Evolutionary conservation across 2,329 filamentous ascomycete species (phyloP).

Genomic region (Aureobasidium sp.): DNA sequence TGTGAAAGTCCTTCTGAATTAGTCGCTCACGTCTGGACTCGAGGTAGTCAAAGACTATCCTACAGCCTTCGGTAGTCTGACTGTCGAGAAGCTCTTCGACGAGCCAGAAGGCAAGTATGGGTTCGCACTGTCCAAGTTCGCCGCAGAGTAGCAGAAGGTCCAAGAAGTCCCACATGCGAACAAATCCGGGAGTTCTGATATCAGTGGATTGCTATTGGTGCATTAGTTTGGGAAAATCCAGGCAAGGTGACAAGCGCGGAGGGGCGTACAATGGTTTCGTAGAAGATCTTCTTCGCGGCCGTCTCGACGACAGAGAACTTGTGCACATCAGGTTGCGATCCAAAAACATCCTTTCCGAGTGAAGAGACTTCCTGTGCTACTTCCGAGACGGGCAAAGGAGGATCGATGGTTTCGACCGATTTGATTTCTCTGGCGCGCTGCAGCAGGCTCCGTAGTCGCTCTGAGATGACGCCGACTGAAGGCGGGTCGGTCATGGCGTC

Average conservation of each 20-base stretch:
- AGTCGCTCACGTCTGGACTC: slow-evolving; percentile 88
- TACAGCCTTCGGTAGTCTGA: slow-evolving; percentile 87
- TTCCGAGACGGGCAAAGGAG: slow-evolving; percentile 37
- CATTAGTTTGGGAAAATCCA: slow-evolving; percentile 20
- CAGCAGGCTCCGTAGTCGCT: slow-evolving; percentile 35
- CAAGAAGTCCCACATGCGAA: slow-evolving; percentile 85
- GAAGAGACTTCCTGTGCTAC: slow-evolving; percentile 26
- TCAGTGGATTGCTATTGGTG: slow-evolving; percentile 58
- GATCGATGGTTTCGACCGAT: slow-evolving; percentile 35
- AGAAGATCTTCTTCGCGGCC: slow-evolving; percentile 74
- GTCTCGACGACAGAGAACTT: slow-evolving; percentile 67
- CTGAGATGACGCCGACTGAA: slow-evolving; percentile 25
- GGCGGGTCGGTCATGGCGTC: slow-evolving; percentile 24
- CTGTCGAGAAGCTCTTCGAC: slow-evolving; percentile 94
- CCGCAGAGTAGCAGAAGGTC: slow-evolving; percentile 86
- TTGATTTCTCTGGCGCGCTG: slow-evolving; percentile 36
- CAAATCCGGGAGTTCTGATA: slow-evolving; percentile 72
- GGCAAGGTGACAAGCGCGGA: slow-evolving; percentile 19
- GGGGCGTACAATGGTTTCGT: slow-evolving; percentile 63
- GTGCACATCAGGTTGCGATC: slow-evolving; percentile 23
- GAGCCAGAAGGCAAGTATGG: slow-evolving; percentile 78
- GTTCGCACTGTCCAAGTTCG: slow-evolving; percentile 58
- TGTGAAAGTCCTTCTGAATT: slow-evolving; percentile 69
- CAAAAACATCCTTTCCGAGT: slow-evolving; percentile 25
- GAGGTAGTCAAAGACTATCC: slow-evolving; percentile 86